phyloP scores from a whole-genome alignment of 805 yeast genomes.

The Candida anglica region DNA sequence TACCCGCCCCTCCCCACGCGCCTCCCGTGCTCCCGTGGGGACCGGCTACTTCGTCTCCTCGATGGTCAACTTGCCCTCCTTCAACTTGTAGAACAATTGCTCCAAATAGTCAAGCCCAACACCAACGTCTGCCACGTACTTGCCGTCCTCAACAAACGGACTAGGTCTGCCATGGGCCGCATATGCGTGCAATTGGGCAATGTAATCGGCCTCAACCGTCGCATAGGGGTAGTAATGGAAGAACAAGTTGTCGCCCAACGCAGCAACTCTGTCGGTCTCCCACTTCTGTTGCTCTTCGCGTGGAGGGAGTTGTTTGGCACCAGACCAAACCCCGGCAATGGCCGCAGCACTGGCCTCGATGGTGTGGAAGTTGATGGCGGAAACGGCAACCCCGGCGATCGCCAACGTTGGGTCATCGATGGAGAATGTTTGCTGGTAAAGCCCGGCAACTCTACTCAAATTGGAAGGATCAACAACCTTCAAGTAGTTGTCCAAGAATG shows the following conservation, averaged over 20 bases:
- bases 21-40: too few species aligned
- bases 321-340: constrained; percentile 54
- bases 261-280: constrained; percentile 21
- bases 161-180: constrained; percentile 25
- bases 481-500: constrained; percentile 30
- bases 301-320: constrained; percentile 33
- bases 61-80: constrained; percentile 13
- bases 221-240: constrained; percentile 33
- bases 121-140: constrained; percentile 19
- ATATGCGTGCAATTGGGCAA: constrained; percentile 20
- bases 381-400: constrained; percentile 35
- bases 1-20: too few species aligned
- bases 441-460: constrained; percentile 31
- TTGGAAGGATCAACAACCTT: constrained; percentile 20
- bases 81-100: constrained; percentile 20
- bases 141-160: constrained; percentile 23
- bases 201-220: constrained; percentile 19
- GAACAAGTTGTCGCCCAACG: constrained; percentile 14
- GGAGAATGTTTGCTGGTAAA: constrained; percentile 34
- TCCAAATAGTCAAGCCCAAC: constrained; percentile 14
- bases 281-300: constrained; percentile 34
- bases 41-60: constrained; percentile 15
- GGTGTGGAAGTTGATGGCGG: constrained; percentile 44
- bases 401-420: constrained; percentile 43
- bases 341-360: constrained; percentile 54